Percentiles rank a stretch among this genome's conserved stretches.
Conservation (phyloP, 2,329 filamentous ascomycete species). For the Colletotrichum australisinense region DNA sequence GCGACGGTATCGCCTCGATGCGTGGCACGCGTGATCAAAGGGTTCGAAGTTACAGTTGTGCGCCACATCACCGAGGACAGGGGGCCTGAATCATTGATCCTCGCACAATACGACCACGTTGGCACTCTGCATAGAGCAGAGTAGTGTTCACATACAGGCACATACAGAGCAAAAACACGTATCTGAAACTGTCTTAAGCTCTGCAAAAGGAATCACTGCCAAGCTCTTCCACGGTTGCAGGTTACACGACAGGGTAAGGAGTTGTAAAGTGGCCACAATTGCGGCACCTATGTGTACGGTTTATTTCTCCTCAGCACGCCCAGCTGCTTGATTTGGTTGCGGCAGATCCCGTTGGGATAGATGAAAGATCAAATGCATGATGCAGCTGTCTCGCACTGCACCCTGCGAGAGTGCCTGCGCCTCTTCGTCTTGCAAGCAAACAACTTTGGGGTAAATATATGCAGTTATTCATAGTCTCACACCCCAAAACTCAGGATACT, state of each 20-base stretch:
- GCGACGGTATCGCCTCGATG: background rate
- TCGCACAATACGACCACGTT: background rate
- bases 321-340: slow-evolving; percentile 4
- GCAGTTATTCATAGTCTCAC: background rate
- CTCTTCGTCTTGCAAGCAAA: background rate
- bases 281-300: background rate
- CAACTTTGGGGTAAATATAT: background rate
- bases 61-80: background rate
- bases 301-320: background rate
- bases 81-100: background rate
- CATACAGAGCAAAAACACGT: background rate
- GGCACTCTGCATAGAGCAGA: background rate
- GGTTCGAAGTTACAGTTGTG: background rate
- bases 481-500: background rate
- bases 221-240: background rate
- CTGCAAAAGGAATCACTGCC: background rate
- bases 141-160: background rate
- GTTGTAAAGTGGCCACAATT: slow-evolving; percentile 1
- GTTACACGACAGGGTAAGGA: slow-evolving; percentile 11
- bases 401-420: too few relatives aligned
- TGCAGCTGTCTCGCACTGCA: background rate
- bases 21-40: background rate
- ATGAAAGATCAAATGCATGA: background rate
- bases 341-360: background rate
- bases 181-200: slow-evolving; percentile 19